phyloP scores from a whole-genome alignment of 1,139 yeast genomes.

The Pichia sp. region DNA sequence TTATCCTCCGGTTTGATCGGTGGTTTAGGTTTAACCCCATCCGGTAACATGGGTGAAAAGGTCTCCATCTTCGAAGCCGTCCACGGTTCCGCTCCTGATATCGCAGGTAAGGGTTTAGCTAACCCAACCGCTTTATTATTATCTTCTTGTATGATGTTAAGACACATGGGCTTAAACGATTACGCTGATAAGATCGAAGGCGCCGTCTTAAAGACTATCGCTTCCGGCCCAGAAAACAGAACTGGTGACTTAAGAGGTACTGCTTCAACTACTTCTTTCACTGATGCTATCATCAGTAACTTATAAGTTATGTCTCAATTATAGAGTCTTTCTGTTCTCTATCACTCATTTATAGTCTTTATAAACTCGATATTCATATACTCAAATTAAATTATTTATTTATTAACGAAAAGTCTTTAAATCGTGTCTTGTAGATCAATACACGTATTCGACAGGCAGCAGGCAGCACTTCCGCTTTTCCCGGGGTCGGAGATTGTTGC shows the following conservation, averaged over 20 bases:
- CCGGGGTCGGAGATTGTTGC: too few relatives aligned
- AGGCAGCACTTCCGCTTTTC: neutral
- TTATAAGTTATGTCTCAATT: conserved; percentile 39
- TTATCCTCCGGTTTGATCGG: conserved; percentile 97
- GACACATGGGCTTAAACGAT: conserved; percentile 88
- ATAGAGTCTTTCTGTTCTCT: too few relatives aligned
- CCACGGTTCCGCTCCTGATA: conserved; percentile 99
- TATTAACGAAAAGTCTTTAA: too few relatives aligned
- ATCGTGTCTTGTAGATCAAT: too few relatives aligned
- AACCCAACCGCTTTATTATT: conserved; percentile 97
- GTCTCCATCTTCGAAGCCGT: conserved; percentile 99
- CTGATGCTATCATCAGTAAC: conserved; percentile 71
- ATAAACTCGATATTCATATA: neutral
- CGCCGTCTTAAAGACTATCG: conserved; percentile 91
- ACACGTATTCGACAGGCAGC: too few relatives aligned
- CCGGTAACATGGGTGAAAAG: conserved; percentile 98
- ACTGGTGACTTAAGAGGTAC: conserved; percentile 96
- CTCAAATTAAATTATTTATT: neutral
- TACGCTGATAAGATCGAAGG: conserved; percentile 82
- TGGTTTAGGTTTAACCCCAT: conserved; percentile 97
- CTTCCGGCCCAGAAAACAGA: conserved; percentile 91
- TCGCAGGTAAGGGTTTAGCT: conserved; percentile 97
- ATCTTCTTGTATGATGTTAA: conserved; percentile 98
- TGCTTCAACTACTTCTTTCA: conserved; percentile 85
- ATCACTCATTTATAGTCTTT: neutral